These are phyloP conservation scores for Pythium volutum DNA, from an alignment of 352 stramenopile species.

Conservation along the genomic window DNA sequence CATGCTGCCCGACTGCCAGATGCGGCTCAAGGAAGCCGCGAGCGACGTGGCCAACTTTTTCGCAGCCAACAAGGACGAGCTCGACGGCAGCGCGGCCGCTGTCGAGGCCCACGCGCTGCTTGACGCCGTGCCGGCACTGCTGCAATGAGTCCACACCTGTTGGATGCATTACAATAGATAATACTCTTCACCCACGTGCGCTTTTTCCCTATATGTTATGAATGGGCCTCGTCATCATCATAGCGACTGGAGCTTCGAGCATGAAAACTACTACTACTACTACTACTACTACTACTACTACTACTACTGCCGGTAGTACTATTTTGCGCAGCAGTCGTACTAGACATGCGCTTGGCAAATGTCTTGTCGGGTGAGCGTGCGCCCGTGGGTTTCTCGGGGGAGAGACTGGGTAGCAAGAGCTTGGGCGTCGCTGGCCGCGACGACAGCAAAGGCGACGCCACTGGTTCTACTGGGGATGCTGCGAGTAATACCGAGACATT, in stretches of 20 bases:
- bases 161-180: no score
- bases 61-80: constrained; percentile 32
- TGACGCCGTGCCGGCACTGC: constrained; percentile 32
- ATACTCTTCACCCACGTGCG: no score
- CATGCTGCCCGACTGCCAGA: constrained; percentile 78
- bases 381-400: constrained; percentile 43
- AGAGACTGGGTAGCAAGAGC: constrained; percentile 55
- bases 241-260: background rate
- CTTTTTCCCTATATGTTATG: background rate
- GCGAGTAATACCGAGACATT: constrained; percentile 12
- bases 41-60: constrained; percentile 57
- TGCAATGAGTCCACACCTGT: constrained; percentile 33
- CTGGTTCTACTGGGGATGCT: background rate
- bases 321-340: background rate
- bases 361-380: constrained; percentile 38
- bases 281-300: background rate
- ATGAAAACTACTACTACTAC: background rate
- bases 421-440: constrained; percentile 12
- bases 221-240: constrained; percentile 1
- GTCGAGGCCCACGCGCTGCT: constrained; percentile 55
- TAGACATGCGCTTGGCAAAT: constrained; percentile 26
- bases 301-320: no score
- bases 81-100: constrained; percentile 31
- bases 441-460: background rate
- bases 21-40: constrained; percentile 55